These are phyloP conservation scores for Atkinsonella hypoxylon DNA, from an alignment of 2,329 filamentous ascomycete genomes.

Conservation along the genomic window DNA sequence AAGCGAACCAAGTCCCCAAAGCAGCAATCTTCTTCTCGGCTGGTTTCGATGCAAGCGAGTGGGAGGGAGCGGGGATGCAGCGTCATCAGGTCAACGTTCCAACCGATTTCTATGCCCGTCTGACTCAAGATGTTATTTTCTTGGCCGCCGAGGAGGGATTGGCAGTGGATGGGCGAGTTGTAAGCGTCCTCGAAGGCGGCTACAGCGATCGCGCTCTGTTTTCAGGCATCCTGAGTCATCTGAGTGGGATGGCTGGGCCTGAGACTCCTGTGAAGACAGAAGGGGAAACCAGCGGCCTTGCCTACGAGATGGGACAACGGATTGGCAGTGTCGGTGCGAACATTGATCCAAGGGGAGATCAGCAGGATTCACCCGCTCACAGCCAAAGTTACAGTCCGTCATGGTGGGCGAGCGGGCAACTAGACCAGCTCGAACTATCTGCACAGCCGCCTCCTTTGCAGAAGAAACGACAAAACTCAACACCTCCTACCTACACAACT, in stretches of 20 bases:
- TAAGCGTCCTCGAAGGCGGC: slow-evolving; percentile 91
- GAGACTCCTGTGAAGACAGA: slow-evolving; percentile 27
- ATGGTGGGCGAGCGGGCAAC: slow-evolving; percentile 58
- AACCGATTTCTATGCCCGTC: slow-evolving; percentile 87
- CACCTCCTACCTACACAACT: slow-evolving; percentile 65
- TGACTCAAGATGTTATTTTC: slow-evolving; percentile 74
- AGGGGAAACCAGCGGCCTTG: slow-evolving; percentile 31
- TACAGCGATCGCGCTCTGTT: slow-evolving; percentile 87
- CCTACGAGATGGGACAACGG: slow-evolving; percentile 45
- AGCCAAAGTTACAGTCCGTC: slow-evolving; percentile 46
- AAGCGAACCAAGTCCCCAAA: slow-evolving; percentile 52
- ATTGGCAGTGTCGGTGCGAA: slow-evolving; percentile 28
- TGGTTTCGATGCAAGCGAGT: slow-evolving; percentile 94
- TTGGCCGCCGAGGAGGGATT: slow-evolving; percentile 71
- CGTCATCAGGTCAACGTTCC: slow-evolving; percentile 91
- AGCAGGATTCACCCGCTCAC: slow-evolving; percentile 11
- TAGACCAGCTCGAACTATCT: slow-evolving; percentile 58
- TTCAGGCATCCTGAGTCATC: slow-evolving; percentile 80
- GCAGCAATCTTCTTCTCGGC: slow-evolving; percentile 91
- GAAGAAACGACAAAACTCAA: slow-evolving; percentile 42
- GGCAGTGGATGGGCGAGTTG: slow-evolving; percentile 68
- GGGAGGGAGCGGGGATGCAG: slow-evolving; percentile 88
- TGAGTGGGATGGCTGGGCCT: slow-evolving; percentile 64
- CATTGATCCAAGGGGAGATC: slow-evolving; percentile 9
- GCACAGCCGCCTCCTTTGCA: slow-evolving; percentile 35